Conservation (phyloP, 208 protist species). For the Acanthamoeba rhysodes region DNA sequence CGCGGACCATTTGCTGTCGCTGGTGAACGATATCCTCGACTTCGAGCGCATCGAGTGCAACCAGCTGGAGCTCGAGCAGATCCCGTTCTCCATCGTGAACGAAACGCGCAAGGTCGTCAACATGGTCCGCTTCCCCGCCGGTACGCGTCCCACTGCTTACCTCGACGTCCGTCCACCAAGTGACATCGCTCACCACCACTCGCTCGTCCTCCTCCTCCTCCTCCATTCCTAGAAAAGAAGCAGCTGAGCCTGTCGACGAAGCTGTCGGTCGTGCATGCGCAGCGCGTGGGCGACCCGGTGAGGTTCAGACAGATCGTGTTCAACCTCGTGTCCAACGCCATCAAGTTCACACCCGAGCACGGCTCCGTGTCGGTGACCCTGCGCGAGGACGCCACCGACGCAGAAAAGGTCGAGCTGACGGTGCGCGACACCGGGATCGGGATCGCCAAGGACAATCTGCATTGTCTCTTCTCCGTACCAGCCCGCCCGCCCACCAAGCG, state of each 20-base stretch:
- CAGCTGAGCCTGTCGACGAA: background rate
- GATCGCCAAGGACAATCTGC: slow-evolving; percentile 73
- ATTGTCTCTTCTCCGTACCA: no score
- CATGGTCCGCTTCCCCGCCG: background rate
- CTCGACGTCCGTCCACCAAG: no score
- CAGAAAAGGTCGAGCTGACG: slow-evolving; percentile 48
- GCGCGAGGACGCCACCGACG: background rate
- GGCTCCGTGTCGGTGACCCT: background rate
- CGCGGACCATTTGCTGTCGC: slow-evolving; percentile 48
- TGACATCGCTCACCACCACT: no score
- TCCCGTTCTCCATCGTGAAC: background rate
- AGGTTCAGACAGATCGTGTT: slow-evolving; percentile 54
- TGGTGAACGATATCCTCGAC: slow-evolving; percentile 59
- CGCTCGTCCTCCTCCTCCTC: no score
- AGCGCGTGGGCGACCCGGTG: slow-evolving; percentile 75
- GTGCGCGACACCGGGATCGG: slow-evolving; percentile 83
- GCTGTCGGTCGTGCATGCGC: no score
- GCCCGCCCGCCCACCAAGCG: no score
- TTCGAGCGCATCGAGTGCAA: slow-evolving; percentile 41
- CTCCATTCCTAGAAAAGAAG: no score
- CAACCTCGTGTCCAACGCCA: slow-evolving; percentile 64
- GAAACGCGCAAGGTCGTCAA: background rate
- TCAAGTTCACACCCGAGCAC: slow-evolving; percentile 70
- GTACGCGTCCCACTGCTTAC: no score
- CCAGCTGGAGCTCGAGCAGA: background rate